Evolutionary conservation across 192 early-diverging fungal species (phyloP), one percentile per base, ranked within the genome.

Genomic region (Anaeromyces robustus): DNA sequence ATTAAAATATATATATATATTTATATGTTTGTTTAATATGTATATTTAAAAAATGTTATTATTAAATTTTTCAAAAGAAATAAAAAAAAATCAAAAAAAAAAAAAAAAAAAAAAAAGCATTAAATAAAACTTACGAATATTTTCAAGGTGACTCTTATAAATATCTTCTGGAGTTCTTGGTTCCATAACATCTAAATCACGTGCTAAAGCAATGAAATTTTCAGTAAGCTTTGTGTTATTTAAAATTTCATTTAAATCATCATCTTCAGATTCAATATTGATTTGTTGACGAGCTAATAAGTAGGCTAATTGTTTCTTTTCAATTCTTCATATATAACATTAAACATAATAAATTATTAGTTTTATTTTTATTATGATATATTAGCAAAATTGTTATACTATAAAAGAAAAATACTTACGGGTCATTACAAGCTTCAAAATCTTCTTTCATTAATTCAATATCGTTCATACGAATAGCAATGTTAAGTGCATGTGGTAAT

Each of bases 121-220:
- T n/a, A 2, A 79, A 2, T 68, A 2, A 28, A 37, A 80, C 87
- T 85, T 89, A 92, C 92, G 89, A 41, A 89, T 92, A 86, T 97
- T 96, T 85, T 99, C 96, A 82, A 98, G 84, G 84, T 98, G 96
- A 78, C 90, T 90, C 87, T 99, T 99, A 90, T 99, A 99, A 82
- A 99, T 97, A 83, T 99, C 98, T 83, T 98, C 96, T 4, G 98
- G 97, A 22, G 92, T 89, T 87, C 98, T 98, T 77, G 98, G 91
- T 79, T 98, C 98, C 84, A 96, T 87, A 77, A 99, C 92, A 86
- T 97, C 95, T 82, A 99, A 90, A 80, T 97, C 96, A 79, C 93
- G 91, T 0, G 94, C 98, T 29, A 99, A 89, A 30, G 92, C 89
- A 77, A 94, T 89, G 80, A 96, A 99, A 85, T 95, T 89, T 83